Percentiles rank a stretch among this genome's conserved stretches.
Conservation (phyloP, 2,329 filamentous ascomycete species). For the Rhexocercosporidium sp. region DNA sequence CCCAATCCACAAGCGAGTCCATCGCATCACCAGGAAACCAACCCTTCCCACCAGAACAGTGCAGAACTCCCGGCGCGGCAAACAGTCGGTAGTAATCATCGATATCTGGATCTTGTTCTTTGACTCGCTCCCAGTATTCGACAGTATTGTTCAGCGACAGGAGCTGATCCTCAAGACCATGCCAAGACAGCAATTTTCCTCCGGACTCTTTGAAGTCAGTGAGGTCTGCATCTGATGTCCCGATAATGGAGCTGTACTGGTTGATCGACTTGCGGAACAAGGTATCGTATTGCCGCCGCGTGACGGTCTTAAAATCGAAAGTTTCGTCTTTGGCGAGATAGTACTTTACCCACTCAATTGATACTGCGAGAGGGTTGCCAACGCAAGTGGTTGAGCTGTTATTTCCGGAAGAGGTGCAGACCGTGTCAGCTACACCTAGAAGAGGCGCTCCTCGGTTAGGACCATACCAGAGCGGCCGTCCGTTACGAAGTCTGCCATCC, state of each 20-base stretch:
- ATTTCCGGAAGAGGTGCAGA: not conserved
- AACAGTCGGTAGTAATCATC: conserved; percentile 24
- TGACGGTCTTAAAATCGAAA: conserved; percentile 16
- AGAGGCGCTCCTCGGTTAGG: not conserved
- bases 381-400: conserved; percentile 10
- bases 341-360: conserved; percentile 23
- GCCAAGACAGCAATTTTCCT: conserved; percentile 27
- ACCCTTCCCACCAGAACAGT: conserved; percentile 24
- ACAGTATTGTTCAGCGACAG: not conserved
- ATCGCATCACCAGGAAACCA: conserved; percentile 35
- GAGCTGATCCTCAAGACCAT: conserved; percentile 16
- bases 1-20: conserved; percentile 39
- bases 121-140: conserved; percentile 11
- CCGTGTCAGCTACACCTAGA: not conserved
- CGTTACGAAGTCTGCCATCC: not conserved
- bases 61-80: conserved; percentile 18
- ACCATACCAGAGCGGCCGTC: not conserved
- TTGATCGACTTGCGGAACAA: conserved; percentile 12
- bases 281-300: conserved; percentile 10
- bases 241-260: conserved; percentile 22
- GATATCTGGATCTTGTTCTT: conserved; percentile 22
- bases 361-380: not conserved
- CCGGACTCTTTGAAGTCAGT: conserved; percentile 12
- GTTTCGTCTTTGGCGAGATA: conserved; percentile 25
- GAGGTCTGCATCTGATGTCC: conserved; percentile 24